These are phyloP conservation scores for Sporothrix schenckii DNA, from an alignment of 2,329 filamentous ascomycete species.

Conservation along the genomic window DNA sequence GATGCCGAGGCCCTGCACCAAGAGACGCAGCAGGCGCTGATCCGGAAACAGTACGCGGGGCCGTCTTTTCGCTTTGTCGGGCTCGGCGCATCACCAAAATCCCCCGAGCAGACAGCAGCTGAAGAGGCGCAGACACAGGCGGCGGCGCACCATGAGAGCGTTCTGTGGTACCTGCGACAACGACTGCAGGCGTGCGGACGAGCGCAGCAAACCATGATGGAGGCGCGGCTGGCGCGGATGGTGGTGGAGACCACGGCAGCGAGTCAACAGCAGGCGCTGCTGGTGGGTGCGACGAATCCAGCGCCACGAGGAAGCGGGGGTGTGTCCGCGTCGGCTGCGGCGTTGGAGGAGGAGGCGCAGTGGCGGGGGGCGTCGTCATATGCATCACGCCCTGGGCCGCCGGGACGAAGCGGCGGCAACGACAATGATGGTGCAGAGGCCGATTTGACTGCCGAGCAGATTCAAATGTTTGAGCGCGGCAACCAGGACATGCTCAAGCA, in stretches of 20 bases:
- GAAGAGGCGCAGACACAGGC: slow-evolving; percentile 70
- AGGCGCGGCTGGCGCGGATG: slow-evolving; percentile 79
- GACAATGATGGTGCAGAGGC: slow-evolving; percentile 41
- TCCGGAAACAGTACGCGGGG: slow-evolving; percentile 61
- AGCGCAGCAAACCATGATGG: slow-evolving; percentile 89
- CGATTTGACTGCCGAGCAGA: slow-evolving; percentile 77
- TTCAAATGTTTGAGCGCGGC: slow-evolving; percentile 90
- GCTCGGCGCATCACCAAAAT: slow-evolving; percentile 46
- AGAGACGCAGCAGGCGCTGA: slow-evolving; percentile 70
- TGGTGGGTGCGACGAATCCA: slow-evolving; percentile 6
- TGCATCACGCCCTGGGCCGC: background rate
- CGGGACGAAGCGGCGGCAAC: slow-evolving; percentile 22
- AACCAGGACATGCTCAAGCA: slow-evolving; percentile 92
- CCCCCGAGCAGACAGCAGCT: slow-evolving; percentile 69
- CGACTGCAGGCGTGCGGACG: slow-evolving; percentile 74
- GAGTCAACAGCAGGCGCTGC: slow-evolving; percentile 5
- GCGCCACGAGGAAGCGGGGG: slow-evolving; percentile 9
- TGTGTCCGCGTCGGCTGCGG: background rate
- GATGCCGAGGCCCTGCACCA: slow-evolving; percentile 82
- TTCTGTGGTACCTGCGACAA: slow-evolving; percentile 79
- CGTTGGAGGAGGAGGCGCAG: slow-evolving; percentile 25
- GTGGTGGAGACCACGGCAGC: slow-evolving; percentile 68
- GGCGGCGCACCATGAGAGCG: slow-evolving; percentile 73
- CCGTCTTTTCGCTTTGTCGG: slow-evolving; percentile 47
- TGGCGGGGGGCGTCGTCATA: background rate